Percentiles rank a stretch among this genome's conserved stretches.
Evolutionary conservation across 1,284 basidiomycete genomes (phyloP).

Genomic region (Salmacisia buchloeana): DNA sequence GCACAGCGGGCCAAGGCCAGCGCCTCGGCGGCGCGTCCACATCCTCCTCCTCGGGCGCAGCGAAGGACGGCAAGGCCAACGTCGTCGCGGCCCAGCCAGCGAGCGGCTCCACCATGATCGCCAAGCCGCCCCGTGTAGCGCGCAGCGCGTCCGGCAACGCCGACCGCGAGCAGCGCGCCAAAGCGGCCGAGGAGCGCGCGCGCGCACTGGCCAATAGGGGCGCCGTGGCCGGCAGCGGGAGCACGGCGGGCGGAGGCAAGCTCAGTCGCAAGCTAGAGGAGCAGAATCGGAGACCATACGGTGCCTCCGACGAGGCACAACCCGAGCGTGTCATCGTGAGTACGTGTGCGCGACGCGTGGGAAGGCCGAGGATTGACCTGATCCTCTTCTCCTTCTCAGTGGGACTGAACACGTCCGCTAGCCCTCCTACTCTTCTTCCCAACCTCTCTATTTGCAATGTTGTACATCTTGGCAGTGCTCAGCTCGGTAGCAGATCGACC

Average conservation of each 20-base stretch:
- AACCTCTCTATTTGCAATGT: background rate
- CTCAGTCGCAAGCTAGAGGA: constrained; percentile 6
- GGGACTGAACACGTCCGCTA: background rate
- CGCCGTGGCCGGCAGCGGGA: background rate
- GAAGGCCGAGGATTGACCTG: background rate
- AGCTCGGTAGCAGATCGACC: too few relatives aligned
- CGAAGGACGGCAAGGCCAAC: background rate
- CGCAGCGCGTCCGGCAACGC: background rate
- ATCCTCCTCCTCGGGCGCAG: too few relatives aligned
- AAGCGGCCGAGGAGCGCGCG: constrained; percentile 3
- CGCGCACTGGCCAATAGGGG: background rate
- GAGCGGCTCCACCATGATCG: background rate
- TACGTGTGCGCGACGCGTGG: background rate
- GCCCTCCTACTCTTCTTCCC: background rate
- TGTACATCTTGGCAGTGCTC: too few relatives aligned
- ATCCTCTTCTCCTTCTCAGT: background rate
- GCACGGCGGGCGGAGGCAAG: background rate
- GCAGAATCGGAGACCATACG: background rate
- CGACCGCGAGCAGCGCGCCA: constrained; percentile 2
- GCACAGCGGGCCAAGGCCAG: constrained; percentile 3
- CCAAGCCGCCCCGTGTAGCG: background rate
- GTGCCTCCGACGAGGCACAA: background rate
- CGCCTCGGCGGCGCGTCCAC: background rate
- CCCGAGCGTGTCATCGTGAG: constrained; percentile 1
- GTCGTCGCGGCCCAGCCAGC: background rate